A percentile compares a stretch with the other conserved stretches of the same genome.
These are phyloP conservation scores for Candida neerlandica DNA, from an alignment of 1,139 yeast genomes.

Conservation along the genomic window DNA sequence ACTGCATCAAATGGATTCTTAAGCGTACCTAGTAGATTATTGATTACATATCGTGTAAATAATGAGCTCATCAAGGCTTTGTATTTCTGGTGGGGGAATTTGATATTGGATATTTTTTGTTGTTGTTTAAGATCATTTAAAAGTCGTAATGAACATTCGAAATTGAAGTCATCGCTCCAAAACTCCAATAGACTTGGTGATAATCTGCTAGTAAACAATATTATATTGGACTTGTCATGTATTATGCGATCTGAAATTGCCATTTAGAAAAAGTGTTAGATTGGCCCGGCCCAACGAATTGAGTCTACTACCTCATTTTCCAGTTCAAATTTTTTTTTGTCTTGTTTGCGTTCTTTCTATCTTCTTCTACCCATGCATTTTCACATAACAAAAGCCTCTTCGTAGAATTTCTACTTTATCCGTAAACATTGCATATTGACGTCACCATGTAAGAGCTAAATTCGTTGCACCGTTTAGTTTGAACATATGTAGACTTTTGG, in stretches of 20 bases:
- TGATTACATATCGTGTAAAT: constrained; percentile 30
- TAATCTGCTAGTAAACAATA: constrained; percentile 3
- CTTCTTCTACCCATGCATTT: no score
- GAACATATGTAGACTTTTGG: no score
- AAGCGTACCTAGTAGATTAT: constrained; percentile 18
- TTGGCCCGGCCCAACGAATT: no score
- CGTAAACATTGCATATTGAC: no score
- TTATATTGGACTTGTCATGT: background rate
- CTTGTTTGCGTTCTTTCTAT: no score
- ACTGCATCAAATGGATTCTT: constrained; percentile 21
- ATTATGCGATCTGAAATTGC: background rate
- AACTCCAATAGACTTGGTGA: constrained; percentile 16
- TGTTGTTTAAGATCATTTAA: constrained; percentile 37
- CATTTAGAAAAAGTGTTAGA: background rate
- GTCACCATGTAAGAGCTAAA: no score
- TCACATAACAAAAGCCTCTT: no score
- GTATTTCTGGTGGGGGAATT: constrained; percentile 18
- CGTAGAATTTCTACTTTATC: no score
- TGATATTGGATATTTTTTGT: constrained; percentile 31
- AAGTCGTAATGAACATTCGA: constrained; percentile 36
- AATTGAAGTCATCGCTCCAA: constrained; percentile 37
- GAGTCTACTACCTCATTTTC: no score
- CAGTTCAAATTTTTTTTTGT: background rate
- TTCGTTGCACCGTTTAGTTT: no score
- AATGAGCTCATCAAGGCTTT: constrained; percentile 26